Evolutionary conservation across 2,329 filamentous ascomycete genomes (phyloP), one percentile per base, ranked within the genome.

Genomic region (Exophiala phaeomuriformis): DNA sequence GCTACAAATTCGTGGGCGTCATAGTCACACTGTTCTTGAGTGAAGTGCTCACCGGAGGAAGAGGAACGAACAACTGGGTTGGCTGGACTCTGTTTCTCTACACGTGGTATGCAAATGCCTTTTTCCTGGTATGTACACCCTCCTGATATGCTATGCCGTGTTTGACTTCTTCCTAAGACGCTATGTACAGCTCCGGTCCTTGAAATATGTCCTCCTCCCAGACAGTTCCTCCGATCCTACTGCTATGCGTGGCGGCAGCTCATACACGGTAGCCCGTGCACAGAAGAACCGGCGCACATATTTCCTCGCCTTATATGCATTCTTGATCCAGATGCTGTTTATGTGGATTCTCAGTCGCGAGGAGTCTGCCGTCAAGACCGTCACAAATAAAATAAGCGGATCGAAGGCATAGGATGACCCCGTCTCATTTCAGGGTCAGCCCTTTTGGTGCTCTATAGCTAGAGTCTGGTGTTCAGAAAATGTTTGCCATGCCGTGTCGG

Each of bases 1-100:
- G 94, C 19, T 98, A 98, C 75, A 98, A 98, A 71, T 98, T 98
- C 66, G 91, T 98, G 30, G 93, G 91, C 32, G 90, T 96, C 63
- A 98, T 98, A 57, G 79, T 88, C 47, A 96, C 90, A 0, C 82
- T 97, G 58, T 79, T 86, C 8, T 73, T 91, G 12, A 84, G 88
- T 10, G 88, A 94, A 69, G 77, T 89, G 10, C 72, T 88, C 60
- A 94, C 85, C 52, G 82, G 83, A 8, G 86, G 90, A 42, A 82
- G 84, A 64, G 87, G 91, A 27, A 93, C 89, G 2, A 86, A 90
- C 47, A 86, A 89, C 51, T 94, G 87, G 88, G 76, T 90, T 49
- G 88, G 89, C 64, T 97, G 91, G 90, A 73, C 79, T 5, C 79
- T 95, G 52, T 98, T 98, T 68, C 70, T 85, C 33, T 98, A 98